These are phyloP conservation scores for Echium plantagineum DNA, from an alignment of 257 asterid species.

Conservation along the genomic window DNA sequence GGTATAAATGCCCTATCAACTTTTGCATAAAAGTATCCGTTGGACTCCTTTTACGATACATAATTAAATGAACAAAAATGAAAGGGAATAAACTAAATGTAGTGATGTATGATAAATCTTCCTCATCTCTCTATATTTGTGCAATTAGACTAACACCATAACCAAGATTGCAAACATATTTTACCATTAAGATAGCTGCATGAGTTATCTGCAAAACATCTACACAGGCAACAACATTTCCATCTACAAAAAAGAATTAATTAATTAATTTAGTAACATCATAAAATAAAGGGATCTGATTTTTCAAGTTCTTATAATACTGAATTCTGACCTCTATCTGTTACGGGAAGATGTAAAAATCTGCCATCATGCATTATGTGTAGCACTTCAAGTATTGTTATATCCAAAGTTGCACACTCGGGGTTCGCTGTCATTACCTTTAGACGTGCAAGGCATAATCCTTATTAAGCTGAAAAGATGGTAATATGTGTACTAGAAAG, in stretches of 20 bases:
- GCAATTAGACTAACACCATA: no score
- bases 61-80: no score
- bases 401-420: conserved; percentile 71
- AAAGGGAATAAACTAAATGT: no score
- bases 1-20: no score
- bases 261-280: conserved; percentile 2
- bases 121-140: no score
- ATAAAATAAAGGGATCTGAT: neutral
- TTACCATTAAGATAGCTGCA: conserved; percentile 87
- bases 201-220: conserved; percentile 94
- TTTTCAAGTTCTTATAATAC: neutral
- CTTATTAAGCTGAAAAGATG: neutral
- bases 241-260: conserved; percentile 50
- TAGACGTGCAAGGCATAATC: conserved; percentile 9
- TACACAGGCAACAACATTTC: conserved; percentile 49
- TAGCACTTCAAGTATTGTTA: conserved; percentile 79
- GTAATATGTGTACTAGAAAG: neutral
- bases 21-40: no score
- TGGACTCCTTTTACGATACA: no score
- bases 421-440: conserved; percentile 92
- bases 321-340: conserved; percentile 57
- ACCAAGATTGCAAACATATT: neutral
- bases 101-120: no score
- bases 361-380: conserved; percentile 91
- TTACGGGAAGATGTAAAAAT: conserved; percentile 82